Base-by-base conservation (phyloP, 495 filamentous ascomycete species). In the Penicillium cataractarum region DNA sequence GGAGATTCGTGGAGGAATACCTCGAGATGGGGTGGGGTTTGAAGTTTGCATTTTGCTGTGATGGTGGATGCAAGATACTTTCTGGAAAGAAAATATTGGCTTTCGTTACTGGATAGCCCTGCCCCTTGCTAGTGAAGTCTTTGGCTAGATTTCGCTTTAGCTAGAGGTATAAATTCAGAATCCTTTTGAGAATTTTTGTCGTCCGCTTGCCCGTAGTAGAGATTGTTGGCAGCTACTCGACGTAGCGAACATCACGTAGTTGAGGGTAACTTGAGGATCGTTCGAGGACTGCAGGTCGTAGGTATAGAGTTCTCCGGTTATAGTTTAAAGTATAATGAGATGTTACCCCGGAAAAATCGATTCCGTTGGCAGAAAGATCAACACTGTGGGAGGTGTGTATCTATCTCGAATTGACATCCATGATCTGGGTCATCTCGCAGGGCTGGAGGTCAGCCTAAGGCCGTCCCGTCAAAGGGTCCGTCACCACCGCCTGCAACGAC, bases 61-160 rank as follows among this genome's bases (percentile, higher is more conserved):
- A 57, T 26, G 19, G 27, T 5, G n/a, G 19, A 40, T 56, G 33
- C 26, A 29, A 42, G 19, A 29, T 42, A 15, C 42, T 56, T 21
- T 31, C 19, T 3, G 24, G 4, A 29, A 29, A n/a, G 37, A 22
- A 56, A 56, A 12, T 26, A 2, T 26, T 26, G 17, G 19, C 46
- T n/a, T 35, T 46, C 5, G 35, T 35, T 33, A 6, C 49, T 19
- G 32, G 33, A n/a, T 35, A 49, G 15, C 27, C 49, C 50, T 35
- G 40, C 55, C n/a, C 21, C 27, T 60, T 62, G 62, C 65, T 68
- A 26, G 56, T 50, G 24, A 64, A 68, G 49, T 62, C 65, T 67
- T 67, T 68, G 58, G 56, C 62, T 68, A 68, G 65, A 57, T 62
- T 59, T 62, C 48, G 52, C 54, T 49, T 44, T 32, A 32, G 53